phyloP scores from a whole-genome alignment of 2,329 filamentous ascomycete genomes.

The Colletotrichum filicis region DNA sequence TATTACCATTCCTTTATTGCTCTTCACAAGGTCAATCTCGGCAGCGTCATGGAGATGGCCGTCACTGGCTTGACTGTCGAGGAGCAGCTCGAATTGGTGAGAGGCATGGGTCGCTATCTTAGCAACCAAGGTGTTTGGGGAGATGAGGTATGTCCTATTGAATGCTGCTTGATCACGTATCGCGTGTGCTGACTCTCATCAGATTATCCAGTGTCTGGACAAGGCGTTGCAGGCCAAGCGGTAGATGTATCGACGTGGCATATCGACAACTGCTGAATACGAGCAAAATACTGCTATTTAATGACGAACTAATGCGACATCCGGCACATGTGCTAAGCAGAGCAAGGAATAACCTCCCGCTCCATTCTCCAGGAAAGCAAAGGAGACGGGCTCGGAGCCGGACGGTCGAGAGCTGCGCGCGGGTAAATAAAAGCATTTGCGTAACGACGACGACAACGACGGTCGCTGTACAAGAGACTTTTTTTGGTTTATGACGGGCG shows the following conservation, averaged over 20 bases:
- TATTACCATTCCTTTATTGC: constrained; percentile 99
- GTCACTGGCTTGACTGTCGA: constrained; percentile 89
- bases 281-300: constrained; percentile 28
- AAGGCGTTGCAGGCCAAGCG: constrained; percentile 42
- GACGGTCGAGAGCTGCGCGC: not conserved
- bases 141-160: constrained; percentile 47
- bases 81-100: constrained; percentile 87
- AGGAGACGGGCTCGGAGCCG: not conserved
- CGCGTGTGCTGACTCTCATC: not conserved
- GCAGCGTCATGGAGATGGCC: constrained; percentile 87
- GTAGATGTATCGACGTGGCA: not conserved
- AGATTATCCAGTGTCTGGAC: constrained; percentile 49
- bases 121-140: constrained; percentile 69
- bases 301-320: constrained; percentile 33
- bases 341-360: constrained; percentile 6
- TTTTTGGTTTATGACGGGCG: constrained; percentile 29
- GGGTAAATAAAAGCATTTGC: constrained; percentile 33
- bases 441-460: constrained; percentile 15
- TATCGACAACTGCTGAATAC: not conserved
- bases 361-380: constrained; percentile 9
- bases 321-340: constrained; percentile 16
- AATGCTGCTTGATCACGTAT: constrained; percentile 48
- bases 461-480: constrained; percentile 24
- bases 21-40: constrained; percentile 84
- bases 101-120: constrained; percentile 71